phyloP scores from a whole-genome alignment of 495 filamentous ascomycete genomes.

The Aspergillus hancockii region DNA sequence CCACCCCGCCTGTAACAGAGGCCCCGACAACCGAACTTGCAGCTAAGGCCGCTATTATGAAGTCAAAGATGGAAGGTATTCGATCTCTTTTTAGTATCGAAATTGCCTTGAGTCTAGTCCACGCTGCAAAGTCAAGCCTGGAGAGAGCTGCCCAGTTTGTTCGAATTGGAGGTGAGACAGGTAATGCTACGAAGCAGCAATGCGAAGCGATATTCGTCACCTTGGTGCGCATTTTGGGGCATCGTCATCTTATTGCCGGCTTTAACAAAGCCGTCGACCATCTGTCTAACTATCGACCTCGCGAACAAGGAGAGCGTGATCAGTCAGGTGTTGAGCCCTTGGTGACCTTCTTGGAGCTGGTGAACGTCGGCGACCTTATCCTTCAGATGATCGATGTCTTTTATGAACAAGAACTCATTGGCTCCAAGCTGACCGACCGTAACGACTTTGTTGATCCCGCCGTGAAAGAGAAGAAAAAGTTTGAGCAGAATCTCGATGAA shows the following conservation, averaged over 20 bases:
- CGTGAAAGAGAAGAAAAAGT: conserved; percentile 92
- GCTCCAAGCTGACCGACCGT: conserved; percentile 77
- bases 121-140: conserved; percentile 84
- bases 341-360: conserved; percentile 94
- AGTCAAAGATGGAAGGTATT: conserved; percentile 88
- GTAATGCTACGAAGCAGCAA: conserved; percentile 82
- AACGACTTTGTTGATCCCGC: conserved; percentile 94
- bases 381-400: conserved; percentile 99
- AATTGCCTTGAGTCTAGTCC: conserved; percentile 84
- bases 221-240: conserved; percentile 79
- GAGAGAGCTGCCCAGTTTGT: conserved; percentile 85
- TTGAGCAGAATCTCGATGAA: conserved; percentile 98
- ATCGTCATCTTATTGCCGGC: conserved; percentile 83
- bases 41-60: conserved; percentile 96
- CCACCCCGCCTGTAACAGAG: conserved; percentile 55
- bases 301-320: conserved; percentile 75
- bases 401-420: conserved; percentile 90
- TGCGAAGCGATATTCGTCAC: conserved; percentile 87
- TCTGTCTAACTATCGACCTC: conserved; percentile 86
- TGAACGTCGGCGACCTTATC: conserved; percentile 97
- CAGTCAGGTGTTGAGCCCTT: conserved; percentile 79
- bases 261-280: conserved; percentile 93
- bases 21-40: conserved; percentile 88
- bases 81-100: conserved; percentile 94
- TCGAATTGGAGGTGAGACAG: conserved; percentile 72